phyloP scores from a whole-genome alignment of 2,329 filamentous ascomycete genomes.

The Clonostachys byssicola region DNA sequence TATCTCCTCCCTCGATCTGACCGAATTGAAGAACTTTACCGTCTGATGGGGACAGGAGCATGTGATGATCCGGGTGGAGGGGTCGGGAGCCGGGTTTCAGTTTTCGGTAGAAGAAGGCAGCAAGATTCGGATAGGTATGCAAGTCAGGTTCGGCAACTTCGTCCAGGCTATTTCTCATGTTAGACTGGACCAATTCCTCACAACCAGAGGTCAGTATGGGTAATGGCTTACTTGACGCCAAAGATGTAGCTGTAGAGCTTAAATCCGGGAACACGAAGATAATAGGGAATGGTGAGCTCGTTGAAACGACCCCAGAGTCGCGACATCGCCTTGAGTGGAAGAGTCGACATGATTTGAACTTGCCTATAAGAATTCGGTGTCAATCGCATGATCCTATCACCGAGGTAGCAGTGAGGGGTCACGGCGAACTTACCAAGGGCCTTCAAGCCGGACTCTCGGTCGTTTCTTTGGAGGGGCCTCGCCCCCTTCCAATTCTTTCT shows the following conservation, averaged over 20 bases:
- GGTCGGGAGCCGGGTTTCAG: conserved; percentile 86
- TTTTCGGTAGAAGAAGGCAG: conserved; percentile 94
- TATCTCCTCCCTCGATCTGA: conserved; percentile 85
- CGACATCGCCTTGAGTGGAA: conserved; percentile 87
- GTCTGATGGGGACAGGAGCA: conserved; percentile 83
- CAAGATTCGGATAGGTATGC: conserved; percentile 85
- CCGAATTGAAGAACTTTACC: conserved; percentile 90
- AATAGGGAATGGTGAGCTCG: conserved; percentile 82
- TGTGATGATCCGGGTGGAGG: conserved; percentile 74
- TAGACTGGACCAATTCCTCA: conserved; percentile 3
- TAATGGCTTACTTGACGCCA: conserved; percentile 65
- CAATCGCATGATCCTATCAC: conserved; percentile 5
- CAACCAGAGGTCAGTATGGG: background rate
- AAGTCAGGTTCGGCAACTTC: conserved; percentile 89
- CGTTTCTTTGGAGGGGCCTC: conserved; percentile 38
- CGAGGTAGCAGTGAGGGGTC: too few species aligned
- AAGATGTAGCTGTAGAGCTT: conserved; percentile 88
- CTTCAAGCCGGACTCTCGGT: conserved; percentile 69
- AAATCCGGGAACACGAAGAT: conserved; percentile 83
- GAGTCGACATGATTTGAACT: conserved; percentile 88
- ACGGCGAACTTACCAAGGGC: conserved; percentile 62
- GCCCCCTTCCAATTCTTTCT: conserved; percentile 37
- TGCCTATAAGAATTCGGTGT: conserved; percentile 45
- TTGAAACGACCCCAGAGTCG: conserved; percentile 90
- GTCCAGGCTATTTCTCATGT: conserved; percentile 53